A percentile compares a stretch with the other conserved stretches of the same genome.
phyloP scores from a whole-genome alignment of 2,329 filamentous ascomycete genomes.

The Hypoxylon sp. region DNA sequence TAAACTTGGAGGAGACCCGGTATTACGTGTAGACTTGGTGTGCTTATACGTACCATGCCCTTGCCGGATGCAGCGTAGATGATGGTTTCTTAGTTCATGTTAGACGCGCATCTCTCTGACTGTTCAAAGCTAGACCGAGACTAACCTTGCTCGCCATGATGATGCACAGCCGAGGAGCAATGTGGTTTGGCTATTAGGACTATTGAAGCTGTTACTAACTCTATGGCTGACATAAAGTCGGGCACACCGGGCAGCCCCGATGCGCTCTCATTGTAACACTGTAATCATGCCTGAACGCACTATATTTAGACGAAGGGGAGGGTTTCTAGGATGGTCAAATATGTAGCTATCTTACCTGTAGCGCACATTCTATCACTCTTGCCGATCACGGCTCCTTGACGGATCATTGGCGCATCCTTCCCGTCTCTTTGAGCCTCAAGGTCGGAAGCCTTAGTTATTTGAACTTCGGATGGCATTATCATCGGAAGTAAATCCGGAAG shows the following conservation, averaged over 20 bases:
- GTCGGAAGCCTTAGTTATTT: constrained; percentile 66
- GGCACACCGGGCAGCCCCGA: constrained; percentile 3
- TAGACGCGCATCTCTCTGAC: constrained; percentile 26
- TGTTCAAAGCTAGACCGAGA: constrained; percentile 10
- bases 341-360: constrained; percentile 64
- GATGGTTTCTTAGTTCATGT: constrained; percentile 70
- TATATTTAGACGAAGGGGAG: constrained; percentile 6
- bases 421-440: constrained; percentile 59
- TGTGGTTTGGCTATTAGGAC: constrained; percentile 76
- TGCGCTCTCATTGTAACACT: constrained; percentile 27
- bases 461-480: constrained; percentile 71
- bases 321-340: constrained; percentile 17
- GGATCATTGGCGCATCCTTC: constrained; percentile 54
- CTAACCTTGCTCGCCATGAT: constrained; percentile 78
- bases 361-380: constrained; percentile 77
- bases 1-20: not conserved
- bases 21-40: not conserved
- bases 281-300: constrained; percentile 5
- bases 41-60: constrained; percentile 59
- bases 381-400: constrained; percentile 71
- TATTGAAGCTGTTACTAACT: constrained; percentile 53
- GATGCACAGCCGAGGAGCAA: constrained; percentile 74
- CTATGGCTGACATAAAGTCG: constrained; percentile 30
- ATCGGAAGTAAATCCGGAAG: constrained; percentile 72
- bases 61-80: constrained; percentile 75